Evolutionary conservation across 495 filamentous ascomycete genomes (phyloP).

Genomic region (Trichoderma erinaceum): DNA sequence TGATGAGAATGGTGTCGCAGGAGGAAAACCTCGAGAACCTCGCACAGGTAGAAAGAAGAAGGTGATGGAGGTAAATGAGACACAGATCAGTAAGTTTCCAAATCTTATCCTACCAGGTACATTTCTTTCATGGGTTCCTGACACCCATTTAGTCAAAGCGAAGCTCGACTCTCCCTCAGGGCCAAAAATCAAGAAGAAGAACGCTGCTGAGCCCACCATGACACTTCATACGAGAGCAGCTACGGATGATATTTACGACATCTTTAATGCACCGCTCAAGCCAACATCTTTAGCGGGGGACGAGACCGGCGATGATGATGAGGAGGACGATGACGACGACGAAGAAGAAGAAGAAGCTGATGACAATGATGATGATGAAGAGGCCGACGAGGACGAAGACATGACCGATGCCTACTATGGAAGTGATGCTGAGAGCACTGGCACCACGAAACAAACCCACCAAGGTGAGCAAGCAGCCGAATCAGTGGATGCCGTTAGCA

Average conservation of each 20-base stretch:
- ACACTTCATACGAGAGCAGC: slow-evolving; percentile 92
- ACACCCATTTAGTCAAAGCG: slow-evolving; percentile 62
- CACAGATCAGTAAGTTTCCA: slow-evolving; percentile 66
- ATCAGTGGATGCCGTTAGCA: slow-evolving; percentile 54
- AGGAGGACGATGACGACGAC: slow-evolving; percentile 62
- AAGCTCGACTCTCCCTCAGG: slow-evolving; percentile 82
- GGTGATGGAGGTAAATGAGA: slow-evolving; percentile 70
- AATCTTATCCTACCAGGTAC: neutral
- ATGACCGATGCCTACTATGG: slow-evolving; percentile 44
- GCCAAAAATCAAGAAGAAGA: slow-evolving; percentile 66
- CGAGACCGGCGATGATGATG: slow-evolving; percentile 58
- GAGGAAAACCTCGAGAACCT: slow-evolving; percentile 21
- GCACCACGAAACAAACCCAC: slow-evolving; percentile 2
- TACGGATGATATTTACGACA: slow-evolving; percentile 92
- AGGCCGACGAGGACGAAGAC: slow-evolving; percentile 24
- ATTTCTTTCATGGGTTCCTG: neutral
- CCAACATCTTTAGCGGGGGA: slow-evolving; percentile 34
- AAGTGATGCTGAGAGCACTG: slow-evolving; percentile 12
- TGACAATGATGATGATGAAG: slow-evolving; percentile 38
- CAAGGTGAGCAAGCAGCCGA: slow-evolving; percentile 42
- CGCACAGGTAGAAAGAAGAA: slow-evolving; percentile 55
- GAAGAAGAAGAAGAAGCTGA: slow-evolving; percentile 53
- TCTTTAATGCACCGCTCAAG: slow-evolving; percentile 88
- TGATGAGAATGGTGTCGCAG: slow-evolving; percentile 47
- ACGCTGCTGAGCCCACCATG: slow-evolving; percentile 79